These are phyloP conservation scores for Jamesozyma hellenica DNA, from an alignment of 805 yeast genomes.

Conservation along the genomic window DNA sequence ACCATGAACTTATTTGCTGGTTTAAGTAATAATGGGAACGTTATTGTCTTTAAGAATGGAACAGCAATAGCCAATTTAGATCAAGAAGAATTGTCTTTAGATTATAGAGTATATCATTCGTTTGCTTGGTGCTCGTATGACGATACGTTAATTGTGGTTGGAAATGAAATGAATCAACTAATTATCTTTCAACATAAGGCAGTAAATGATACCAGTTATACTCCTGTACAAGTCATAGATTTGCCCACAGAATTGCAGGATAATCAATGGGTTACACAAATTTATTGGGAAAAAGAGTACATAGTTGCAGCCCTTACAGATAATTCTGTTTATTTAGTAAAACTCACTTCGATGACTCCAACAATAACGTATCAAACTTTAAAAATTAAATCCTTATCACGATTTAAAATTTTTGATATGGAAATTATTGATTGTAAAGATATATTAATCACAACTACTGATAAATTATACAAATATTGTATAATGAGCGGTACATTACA, in stretches of 20 bases:
- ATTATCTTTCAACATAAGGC: conserved; percentile 6
- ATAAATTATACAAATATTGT: conserved; percentile 10
- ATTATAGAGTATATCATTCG: conserved; percentile 19
- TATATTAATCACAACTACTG: conserved; percentile 11
- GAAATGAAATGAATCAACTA: conserved; percentile 22
- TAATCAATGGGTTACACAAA: conserved; percentile 17
- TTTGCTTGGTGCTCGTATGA: conserved; percentile 23
- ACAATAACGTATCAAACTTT: not conserved
- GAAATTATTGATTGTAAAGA: conserved; percentile 6
- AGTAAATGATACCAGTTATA: not conserved
- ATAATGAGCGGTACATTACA: not conserved
- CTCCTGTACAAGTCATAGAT: not conserved
- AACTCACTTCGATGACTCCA: conserved; percentile 1
- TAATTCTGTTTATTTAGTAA: conserved; percentile 17
- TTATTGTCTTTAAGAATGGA: conserved; percentile 14
- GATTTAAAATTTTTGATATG: conserved; percentile 17
- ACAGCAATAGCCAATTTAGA: conserved; percentile 15
- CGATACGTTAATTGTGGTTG: conserved; percentile 10
- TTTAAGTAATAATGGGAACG: conserved; percentile 23
- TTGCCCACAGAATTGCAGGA: not conserved
- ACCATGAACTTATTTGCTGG: conserved; percentile 16
- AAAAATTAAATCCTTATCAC: conserved; percentile 6
- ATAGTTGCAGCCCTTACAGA: conserved; percentile 15
- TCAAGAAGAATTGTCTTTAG: conserved; percentile 6
- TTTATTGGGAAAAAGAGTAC: conserved; percentile 9